Evolutionary conservation across 805 yeast species (phyloP), one percentile per base, ranked within the genome.

Genomic region (Candida oleophila): DNA sequence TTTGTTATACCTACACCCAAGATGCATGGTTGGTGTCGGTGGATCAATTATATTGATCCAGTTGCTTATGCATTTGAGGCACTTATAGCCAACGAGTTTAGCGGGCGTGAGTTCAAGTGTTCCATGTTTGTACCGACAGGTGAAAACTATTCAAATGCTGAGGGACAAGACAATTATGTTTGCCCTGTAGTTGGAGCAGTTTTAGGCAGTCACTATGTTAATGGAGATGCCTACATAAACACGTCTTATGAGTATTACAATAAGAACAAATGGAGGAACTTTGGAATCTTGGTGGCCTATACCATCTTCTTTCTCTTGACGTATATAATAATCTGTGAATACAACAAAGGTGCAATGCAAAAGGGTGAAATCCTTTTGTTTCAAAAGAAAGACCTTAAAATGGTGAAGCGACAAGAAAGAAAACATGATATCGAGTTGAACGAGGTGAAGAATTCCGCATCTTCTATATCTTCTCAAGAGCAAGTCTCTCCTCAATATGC

Each of bases 351-450:
- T 60, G 80, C 87, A 2, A 72, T 74, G 69, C 87, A 81, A 62
- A 81, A 81, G 65, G 91, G 90, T 71, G 91, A 85, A 62, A 72
- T 84, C 30, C 65, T 83, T 49, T 73, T 85, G 25, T 85, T 81
- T 71, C 82, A 78, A 57, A 64, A 66, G 40, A 65, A 76, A 2
- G 68, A 79, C 43, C 66, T 82, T 59, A 69, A 62, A 43, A 74
- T 73, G 51, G 50, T 79, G 57, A 74, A 66, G 55, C 80, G 76
- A 53, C 60, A 69, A 11, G 55, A 50, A 21, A 57, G 50, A 19
- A 74, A 71, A 41, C 43, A 45, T 7, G 60, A 53, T 41, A 33
- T 41, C 38, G 47, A 28, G 49, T 51, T 30, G 21, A 45, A 20
- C n/a, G 3, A 9, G 12, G 12, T 14, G n/a, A n/a, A n/a, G n/a